Evolutionary conservation across 2,329 filamentous ascomycete genomes (phyloP).

Genomic region (Alternaria ventricosa): DNA sequence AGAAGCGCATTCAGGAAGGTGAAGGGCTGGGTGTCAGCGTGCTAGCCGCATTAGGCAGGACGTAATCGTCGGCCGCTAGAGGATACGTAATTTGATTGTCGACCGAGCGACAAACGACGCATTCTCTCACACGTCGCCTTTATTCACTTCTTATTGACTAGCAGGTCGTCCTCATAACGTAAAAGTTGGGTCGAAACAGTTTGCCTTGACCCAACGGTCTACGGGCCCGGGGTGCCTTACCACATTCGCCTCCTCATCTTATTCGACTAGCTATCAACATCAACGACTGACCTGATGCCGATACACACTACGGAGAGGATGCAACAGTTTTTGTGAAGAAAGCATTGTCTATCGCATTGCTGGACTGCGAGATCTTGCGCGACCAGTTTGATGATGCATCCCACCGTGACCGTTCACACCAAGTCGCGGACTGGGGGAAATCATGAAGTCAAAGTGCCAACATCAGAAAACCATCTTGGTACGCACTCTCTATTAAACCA

Average conservation of each 20-base stretch:
- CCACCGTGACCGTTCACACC: not conserved
- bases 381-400: not conserved
- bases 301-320: not conserved
- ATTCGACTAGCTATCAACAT: not conserved
- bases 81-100: slow-evolving; percentile 12
- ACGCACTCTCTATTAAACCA: not conserved
- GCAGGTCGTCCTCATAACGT: not conserved
- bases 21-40: not conserved
- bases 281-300: not conserved
- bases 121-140: not conserved
- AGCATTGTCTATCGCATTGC: fast-evolving
- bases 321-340: not conserved
- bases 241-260: not conserved
- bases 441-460: not conserved
- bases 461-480: not conserved
- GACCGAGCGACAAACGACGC: not conserved
- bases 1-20: slow-evolving; percentile 11
- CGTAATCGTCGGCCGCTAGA: slow-evolving; percentile 2
- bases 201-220: not conserved
- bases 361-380: not conserved
- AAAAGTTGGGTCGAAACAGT: not conserved
- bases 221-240: not conserved
- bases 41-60: slow-evolving; percentile 13
- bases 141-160: not conserved
- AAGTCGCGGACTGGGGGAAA: not conserved